Conservation (phyloP, 2,329 filamentous ascomycete genomes). For the Aureobasidium vineae region DNA sequence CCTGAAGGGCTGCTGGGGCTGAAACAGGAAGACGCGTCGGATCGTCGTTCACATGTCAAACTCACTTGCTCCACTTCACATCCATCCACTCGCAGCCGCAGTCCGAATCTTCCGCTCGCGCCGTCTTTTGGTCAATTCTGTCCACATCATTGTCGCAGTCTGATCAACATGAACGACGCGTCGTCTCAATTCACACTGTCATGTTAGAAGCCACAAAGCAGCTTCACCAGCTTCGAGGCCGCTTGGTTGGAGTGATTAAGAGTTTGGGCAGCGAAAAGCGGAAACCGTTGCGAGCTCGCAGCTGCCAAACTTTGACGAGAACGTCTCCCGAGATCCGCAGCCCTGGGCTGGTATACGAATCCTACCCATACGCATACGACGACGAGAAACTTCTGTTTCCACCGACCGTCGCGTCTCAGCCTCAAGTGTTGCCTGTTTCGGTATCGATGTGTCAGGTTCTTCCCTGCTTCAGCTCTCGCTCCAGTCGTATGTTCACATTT, state of each 20-base stretch:
- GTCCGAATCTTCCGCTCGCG: background rate
- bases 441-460: slow-evolving; percentile 13
- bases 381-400: slow-evolving; percentile 1
- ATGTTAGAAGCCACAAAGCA: too few species aligned
- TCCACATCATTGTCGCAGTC: background rate
- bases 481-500: background rate
- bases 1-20: background rate
- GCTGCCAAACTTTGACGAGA: background rate
- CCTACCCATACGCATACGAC: background rate
- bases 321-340: background rate
- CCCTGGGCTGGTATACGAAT: background rate
- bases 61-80: background rate
- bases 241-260: background rate
- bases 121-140: background rate
- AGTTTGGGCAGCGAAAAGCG: background rate
- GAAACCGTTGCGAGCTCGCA: background rate
- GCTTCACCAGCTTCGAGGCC: background rate
- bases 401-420: background rate
- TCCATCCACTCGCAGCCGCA: background rate
- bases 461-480: background rate
- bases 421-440: slow-evolving; percentile 4
- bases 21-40: slow-evolving; percentile 12
- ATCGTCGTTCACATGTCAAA: slow-evolving; percentile 14
- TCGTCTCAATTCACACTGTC: background rate
- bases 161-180: slow-evolving; percentile 8